Evolutionary conservation across 164 flowering plant species (phyloP).

Genomic region (Aristolochia contorta): DNA sequence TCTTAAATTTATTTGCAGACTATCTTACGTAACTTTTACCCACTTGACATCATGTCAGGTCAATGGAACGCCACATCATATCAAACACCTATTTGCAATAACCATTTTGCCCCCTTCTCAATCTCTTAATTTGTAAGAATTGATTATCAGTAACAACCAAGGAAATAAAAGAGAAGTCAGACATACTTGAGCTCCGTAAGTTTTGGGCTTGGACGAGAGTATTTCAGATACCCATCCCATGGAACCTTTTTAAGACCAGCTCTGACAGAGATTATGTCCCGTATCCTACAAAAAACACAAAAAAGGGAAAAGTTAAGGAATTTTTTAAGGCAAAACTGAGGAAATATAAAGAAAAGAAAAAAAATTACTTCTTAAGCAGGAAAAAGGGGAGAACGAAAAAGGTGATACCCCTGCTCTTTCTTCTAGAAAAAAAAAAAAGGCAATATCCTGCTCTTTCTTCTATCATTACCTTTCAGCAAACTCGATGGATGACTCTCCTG

Average conservation of each 20-base stretch:
- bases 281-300: slow-evolving; percentile 46
- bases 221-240: slow-evolving; percentile 97
- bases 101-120: neutral
- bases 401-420: too few species aligned
- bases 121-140: neutral
- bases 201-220: slow-evolving; percentile 92
- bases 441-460: too few species aligned
- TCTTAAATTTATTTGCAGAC: too few species aligned
- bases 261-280: slow-evolving; percentile 79
- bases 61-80: neutral
- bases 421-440: too few species aligned
- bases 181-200: slow-evolving; percentile 71
- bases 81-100: neutral
- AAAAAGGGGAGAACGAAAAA: too few species aligned
- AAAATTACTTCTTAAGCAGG: too few species aligned
- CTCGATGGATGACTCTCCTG: slow-evolving; percentile 89
- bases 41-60: neutral
- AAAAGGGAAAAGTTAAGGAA: neutral
- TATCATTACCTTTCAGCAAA: slow-evolving; percentile 77
- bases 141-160: too few species aligned
- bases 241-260: slow-evolving; percentile 96
- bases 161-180: neutral
- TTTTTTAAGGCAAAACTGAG: neutral
- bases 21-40: neutral
- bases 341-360: too few species aligned